These are phyloP conservation scores for Sordariomycetes sp. DNA, from an alignment of 2,329 filamentous ascomycete species.

Conservation along the genomic window DNA sequence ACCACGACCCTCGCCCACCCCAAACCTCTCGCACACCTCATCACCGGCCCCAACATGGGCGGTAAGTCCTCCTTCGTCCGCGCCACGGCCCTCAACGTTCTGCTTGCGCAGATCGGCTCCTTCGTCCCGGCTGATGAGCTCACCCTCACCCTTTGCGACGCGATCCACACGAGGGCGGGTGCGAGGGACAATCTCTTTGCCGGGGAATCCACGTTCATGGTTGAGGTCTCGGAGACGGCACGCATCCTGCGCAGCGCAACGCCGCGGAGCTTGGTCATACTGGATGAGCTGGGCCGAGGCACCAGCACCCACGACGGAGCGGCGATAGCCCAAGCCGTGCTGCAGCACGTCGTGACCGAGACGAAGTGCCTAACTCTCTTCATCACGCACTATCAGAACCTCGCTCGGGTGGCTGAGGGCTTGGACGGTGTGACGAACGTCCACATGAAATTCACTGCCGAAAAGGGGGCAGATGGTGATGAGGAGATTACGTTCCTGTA, in stretches of 20 bases:
- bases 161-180: conserved; percentile 91
- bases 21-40: conserved; percentile 64
- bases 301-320: conserved; percentile 95
- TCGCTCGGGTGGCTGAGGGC: conserved; percentile 60
- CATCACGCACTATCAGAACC: conserved; percentile 94
- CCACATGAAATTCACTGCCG: conserved; percentile 76
- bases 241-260: conserved; percentile 87
- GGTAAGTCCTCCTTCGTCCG: conserved; percentile 98
- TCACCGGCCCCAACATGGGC: conserved; percentile 98
- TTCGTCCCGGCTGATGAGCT: conserved; percentile 79
- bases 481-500: conserved; percentile 92
- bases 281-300: conserved; percentile 89
- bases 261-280: conserved; percentile 73
- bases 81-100: conserved; percentile 79
- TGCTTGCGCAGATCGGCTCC: conserved; percentile 91
- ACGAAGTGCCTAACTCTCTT: conserved; percentile 77
- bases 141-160: conserved; percentile 73
- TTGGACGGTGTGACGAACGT: conserved; percentile 73
- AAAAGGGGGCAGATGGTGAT: conserved; percentile 36
- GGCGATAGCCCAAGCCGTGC: conserved; percentile 86
- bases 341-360: conserved; percentile 72
- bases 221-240: conserved; percentile 87
- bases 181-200: conserved; percentile 94
- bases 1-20: conserved; percentile 63
- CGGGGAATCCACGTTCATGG: conserved; percentile 95